Percentiles rank a stretch among this genome's conserved stretches.
Conservation (phyloP, 179 eudicot species). For the Drosera spatulata region DNA sequence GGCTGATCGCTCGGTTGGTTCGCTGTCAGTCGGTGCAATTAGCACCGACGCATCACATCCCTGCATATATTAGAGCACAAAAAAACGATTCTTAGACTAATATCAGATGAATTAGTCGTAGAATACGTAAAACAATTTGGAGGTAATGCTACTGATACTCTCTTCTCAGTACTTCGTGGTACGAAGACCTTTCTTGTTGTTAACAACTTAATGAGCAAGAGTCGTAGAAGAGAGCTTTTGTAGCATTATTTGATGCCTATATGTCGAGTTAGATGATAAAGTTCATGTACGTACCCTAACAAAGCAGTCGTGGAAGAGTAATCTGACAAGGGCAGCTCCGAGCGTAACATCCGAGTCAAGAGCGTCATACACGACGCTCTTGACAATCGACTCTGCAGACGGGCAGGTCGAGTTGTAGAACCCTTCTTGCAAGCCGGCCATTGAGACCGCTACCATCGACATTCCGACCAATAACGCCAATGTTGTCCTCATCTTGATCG, state of each 20-base stretch:
- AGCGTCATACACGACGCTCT: slow-evolving; percentile 12
- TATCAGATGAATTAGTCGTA: neutral
- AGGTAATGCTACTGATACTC: no score
- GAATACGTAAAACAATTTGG: neutral
- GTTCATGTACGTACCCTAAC: slow-evolving; percentile 23
- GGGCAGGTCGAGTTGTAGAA: slow-evolving; percentile 23
- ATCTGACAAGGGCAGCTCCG: slow-evolving; percentile 31
- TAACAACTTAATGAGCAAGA: no score
- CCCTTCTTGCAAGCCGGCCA: slow-evolving; percentile 9
- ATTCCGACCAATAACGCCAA: neutral
- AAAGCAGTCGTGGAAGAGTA: slow-evolving; percentile 49
- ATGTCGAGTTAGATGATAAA: no score
- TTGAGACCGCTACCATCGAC: neutral
- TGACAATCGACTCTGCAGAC: slow-evolving; percentile 21
- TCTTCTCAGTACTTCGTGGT: no score
- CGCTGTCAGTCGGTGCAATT: slow-evolving; percentile 2
- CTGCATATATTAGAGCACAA: neutral
- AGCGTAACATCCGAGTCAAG: slow-evolving; percentile 13
- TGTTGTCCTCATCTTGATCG: neutral
- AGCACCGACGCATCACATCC: slow-evolving; percentile 11
- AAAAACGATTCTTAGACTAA: no score
- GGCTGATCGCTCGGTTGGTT: slow-evolving; percentile 3
- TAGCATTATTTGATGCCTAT: neutral
- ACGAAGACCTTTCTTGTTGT: no score
- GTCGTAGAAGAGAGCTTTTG: neutral